Base-by-base conservation (phyloP, 2,329 filamentous ascomycete genomes). In the Apiospora sp. region DNA sequence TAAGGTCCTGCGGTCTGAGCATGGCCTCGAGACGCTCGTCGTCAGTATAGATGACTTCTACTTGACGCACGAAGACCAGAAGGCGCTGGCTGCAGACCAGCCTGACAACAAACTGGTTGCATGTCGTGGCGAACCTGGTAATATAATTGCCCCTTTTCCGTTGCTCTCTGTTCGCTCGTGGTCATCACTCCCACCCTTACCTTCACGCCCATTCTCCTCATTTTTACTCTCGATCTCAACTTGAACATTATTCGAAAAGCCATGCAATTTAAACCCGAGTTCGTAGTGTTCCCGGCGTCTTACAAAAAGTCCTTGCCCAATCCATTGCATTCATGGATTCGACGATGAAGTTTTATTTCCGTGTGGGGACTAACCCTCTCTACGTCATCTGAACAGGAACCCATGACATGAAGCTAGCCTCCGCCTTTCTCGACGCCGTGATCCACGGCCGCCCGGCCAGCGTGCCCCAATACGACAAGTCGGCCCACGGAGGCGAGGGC, bases 21-120 rank as follows among this genome's bases (percentile, higher is more conserved):
- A 92, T 78, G 87, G 87, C 27, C 86, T 93, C 34, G 84, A 87
- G 72, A 92, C 92, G 3, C 86, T 93, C 68, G 92, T 94, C 71
- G 89, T 94, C 81, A 95, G 93, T 81, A 92, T 98, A 75, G 95
- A 98, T 81, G 95, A 98, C 84, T 91, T 98, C 77, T 98, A 98
- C 83, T 90, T 97, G 71, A 87, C 90, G 19, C 94, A 94, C 80
- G 84, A 86, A 30, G 88, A 92, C 75, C 93, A 96, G 81, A 81
- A 87, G 41, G 85, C 86, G 1, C 89, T 97, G 30, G 91, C 93
- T 37, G 82, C 87, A 64, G 82, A 87, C 8, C 86, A 96, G 78
- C 89, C 92, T 0, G 82, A 88, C 49, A 98, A 98, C 79, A 89
- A 89, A 27, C 88, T 98, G 3, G 86, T 97, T 67, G 93, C 94